Evolutionary conservation across 2,329 filamentous ascomycete genomes (phyloP), one percentile per base, ranked within the genome.

Genomic region (Aspergillus eucalypticola): DNA sequence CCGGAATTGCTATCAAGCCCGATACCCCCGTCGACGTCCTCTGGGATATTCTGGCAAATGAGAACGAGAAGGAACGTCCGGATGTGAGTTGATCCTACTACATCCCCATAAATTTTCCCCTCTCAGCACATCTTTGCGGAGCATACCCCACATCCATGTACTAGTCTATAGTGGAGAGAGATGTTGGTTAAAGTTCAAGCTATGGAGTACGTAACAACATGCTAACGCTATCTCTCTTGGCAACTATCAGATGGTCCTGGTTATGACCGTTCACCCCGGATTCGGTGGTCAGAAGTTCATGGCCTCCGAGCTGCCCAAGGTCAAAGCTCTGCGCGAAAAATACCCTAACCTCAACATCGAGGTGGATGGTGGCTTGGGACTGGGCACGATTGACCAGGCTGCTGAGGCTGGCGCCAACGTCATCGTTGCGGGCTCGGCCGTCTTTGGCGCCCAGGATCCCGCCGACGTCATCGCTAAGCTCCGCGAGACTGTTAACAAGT

Each of bases 251-350:
- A 99, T 99, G 95, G 92, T 96, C 39, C 87, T 99, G 17, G 86
- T 99, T 62, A 99, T 99, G 95, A 99, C 95, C 1, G 95, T 99
- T 46, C 87, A 99, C 79, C 95, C 95, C 48, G 95, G 95, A 49
- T 99, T 99, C 73, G 95, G 95, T 64, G 95, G 95, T 6, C 95
- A 99, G 75, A 97, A 96, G 74, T 99, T 99, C 83, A 98, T 98
- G 92, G 88, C 92, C 11, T 91, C 91, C 6, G 92, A 96, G 80
- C 86, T 99, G 67, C 92, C 94, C 73, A 99, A 99, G 81, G 95
- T 99, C 23, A 80, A 89, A 66, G 92, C 89, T 41, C 83, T 99
- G 68, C 87, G 95, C 61, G 81, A 88, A 73, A 87, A 86, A 71
- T 99, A 98, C 75, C 94, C 95, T 2, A 85, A 96, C 5, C 81